Evolutionary conservation across 805 yeast species (phyloP).

Genomic region (Maudiozyma serrabonitensis): DNA sequence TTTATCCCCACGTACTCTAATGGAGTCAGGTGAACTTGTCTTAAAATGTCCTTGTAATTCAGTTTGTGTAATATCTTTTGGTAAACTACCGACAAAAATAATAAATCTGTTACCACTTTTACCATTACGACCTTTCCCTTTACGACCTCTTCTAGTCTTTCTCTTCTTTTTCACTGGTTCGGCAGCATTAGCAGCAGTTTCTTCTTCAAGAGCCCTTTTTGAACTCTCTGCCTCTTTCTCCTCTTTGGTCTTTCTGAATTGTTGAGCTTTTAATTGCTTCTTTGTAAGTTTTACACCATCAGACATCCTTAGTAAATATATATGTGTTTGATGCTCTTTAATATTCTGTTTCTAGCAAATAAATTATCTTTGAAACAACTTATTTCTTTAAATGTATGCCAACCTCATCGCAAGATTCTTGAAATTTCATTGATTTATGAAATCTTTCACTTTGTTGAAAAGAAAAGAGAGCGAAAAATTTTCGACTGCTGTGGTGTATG

Average conservation of each 20-base stretch:
- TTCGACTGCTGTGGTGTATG: too few species aligned
- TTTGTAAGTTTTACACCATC: conserved; percentile 28
- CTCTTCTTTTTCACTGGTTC: conserved; percentile 41
- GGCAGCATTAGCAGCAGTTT: conserved; percentile 9
- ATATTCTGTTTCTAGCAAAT: too few species aligned
- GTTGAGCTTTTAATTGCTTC: conserved; percentile 29
- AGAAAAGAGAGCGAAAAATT: too few species aligned
- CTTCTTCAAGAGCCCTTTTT: conserved; percentile 20
- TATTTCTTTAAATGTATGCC: too few species aligned
- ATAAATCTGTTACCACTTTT: conserved; percentile 56
- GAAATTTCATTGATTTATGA: too few species aligned
- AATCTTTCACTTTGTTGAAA: too few species aligned
- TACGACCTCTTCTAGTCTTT: conserved; percentile 51
- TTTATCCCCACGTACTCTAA: conserved; percentile 73
- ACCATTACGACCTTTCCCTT: conserved; percentile 53
- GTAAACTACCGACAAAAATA: conserved; percentile 84
- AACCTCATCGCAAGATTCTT: too few species aligned
- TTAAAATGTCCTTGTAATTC: conserved; percentile 66
- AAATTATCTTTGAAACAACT: too few species aligned
- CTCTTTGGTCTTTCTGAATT: conserved; percentile 27
- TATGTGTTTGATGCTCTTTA: background rate
- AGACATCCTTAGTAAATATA: background rate
- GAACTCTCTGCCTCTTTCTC: conserved; percentile 15
- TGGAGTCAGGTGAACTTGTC: conserved; percentile 57
- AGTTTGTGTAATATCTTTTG: conserved; percentile 54